Conservation (phyloP, 495 filamentous ascomycete genomes). For the Polyplosphaeria fusca region DNA sequence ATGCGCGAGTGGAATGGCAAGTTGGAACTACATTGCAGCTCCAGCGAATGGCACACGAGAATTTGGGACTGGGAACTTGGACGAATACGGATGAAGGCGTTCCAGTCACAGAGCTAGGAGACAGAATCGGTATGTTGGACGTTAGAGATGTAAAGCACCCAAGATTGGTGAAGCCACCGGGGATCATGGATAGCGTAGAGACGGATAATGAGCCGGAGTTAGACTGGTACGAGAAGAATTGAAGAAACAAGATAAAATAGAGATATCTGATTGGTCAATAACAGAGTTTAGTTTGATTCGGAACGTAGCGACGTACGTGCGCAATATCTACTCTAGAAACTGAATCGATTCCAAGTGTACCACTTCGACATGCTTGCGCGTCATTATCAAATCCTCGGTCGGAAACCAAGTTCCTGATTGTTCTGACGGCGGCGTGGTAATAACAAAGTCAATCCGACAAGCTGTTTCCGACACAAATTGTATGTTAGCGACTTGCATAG, state of each 20-base stretch:
- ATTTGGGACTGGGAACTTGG: constrained; percentile 1
- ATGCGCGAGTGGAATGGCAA: not conserved
- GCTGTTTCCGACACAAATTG: not conserved
- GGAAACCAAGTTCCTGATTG: not conserved
- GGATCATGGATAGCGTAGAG: too few species aligned
- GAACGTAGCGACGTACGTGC: too few species aligned
- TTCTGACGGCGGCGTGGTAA: not conserved
- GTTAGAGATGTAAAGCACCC: not conserved
- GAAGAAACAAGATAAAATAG: too few species aligned
- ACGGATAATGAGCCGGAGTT: too few species aligned
- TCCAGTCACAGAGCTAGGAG: not conserved
- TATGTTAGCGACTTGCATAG: not conserved
- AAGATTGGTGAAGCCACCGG: too few species aligned
- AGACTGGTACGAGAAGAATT: too few species aligned
- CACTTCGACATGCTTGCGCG: not conserved
- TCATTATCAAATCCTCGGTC: not conserved
- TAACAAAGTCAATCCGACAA: not conserved
- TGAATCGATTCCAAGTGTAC: constrained; percentile 5
- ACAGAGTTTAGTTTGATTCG: too few species aligned
- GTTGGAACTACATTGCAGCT: not conserved
- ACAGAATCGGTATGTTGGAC: not conserved
- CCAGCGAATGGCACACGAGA: constrained; percentile 4
- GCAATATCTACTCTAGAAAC: too few species aligned
- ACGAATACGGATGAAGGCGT: not conserved
- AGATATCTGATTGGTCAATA: too few species aligned